These are phyloP conservation scores for Golubevia sp. DNA, from an alignment of 1,284 basidiomycete genomes.

Conservation along the genomic window DNA sequence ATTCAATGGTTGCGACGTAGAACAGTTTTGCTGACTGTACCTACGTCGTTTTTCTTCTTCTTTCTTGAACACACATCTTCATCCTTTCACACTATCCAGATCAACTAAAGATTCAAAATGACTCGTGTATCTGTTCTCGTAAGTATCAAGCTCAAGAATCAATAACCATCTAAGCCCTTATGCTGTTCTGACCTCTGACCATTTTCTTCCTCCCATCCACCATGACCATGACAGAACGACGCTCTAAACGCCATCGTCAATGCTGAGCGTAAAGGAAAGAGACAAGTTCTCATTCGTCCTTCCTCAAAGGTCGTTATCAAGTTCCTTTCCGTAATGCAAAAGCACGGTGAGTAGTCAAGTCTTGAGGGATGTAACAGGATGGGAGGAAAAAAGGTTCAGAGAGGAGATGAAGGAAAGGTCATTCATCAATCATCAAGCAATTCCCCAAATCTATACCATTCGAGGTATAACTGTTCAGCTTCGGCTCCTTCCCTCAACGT, in stretches of 20 bases:
- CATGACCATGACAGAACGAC: slow-evolving; percentile 41
- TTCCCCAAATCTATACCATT: no score
- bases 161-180: neutral
- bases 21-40: no score
- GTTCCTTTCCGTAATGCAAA: slow-evolving; percentile 61
- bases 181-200: neutral
- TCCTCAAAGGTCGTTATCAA: slow-evolving; percentile 61
- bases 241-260: slow-evolving; percentile 61
- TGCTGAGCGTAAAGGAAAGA: slow-evolving; percentile 60
- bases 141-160: slow-evolving; percentile 21
- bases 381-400: neutral
- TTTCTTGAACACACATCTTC: slow-evolving; percentile 19
- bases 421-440: neutral
- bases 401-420: neutral
- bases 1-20: no score
- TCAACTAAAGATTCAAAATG: slow-evolving; percentile 53
- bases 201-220: neutral
- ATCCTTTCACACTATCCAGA: slow-evolving; percentile 3
- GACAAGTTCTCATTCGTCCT: slow-evolving; percentile 60
- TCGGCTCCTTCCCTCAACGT: no score
- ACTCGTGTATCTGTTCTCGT: slow-evolving; percentile 60
- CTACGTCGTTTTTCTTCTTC: slow-evolving; percentile 5
- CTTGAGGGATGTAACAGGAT: neutral
- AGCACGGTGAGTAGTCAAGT: slow-evolving; percentile 52
- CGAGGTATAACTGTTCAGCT: no score